phyloP scores from a whole-genome alignment of 192 early-diverging fungal species.

The Coemansia sp. region DNA sequence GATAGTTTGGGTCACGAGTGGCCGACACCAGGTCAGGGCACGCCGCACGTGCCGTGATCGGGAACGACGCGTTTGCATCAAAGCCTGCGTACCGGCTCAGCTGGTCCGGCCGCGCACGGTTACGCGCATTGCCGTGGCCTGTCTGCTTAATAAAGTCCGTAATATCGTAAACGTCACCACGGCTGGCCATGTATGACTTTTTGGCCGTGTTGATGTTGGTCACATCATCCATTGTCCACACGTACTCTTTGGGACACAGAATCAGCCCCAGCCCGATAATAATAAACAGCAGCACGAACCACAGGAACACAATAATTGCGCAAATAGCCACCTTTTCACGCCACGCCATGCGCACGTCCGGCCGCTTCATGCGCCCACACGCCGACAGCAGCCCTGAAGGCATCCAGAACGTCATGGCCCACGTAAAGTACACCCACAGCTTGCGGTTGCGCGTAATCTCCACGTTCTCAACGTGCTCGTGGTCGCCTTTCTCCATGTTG shows the following conservation, averaged over 20 bases:
- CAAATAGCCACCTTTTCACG: constrained; percentile 89
- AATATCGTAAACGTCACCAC: constrained; percentile 80
- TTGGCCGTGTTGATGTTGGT: constrained; percentile 51
- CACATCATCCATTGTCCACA: constrained; percentile 69
- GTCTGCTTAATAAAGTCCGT: constrained; percentile 45
- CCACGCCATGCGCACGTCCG: constrained; percentile 95
- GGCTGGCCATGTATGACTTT: constrained; percentile 62
- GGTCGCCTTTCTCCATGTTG: constrained; percentile 36
- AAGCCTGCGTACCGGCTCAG: constrained; percentile 55
- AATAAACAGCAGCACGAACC: constrained; percentile 78
- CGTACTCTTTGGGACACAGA: constrained; percentile 70
- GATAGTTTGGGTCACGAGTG: constrained; percentile 28
- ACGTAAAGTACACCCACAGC: constrained; percentile 37
- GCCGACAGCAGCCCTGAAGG: constrained; percentile 38
- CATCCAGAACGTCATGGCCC: constrained; percentile 49
- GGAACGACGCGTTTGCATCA: constrained; percentile 61
- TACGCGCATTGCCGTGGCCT: constrained; percentile 55
- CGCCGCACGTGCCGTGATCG: constrained; percentile 57
- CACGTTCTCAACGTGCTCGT: constrained; percentile 43
- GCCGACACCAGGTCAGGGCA: constrained; percentile 55
- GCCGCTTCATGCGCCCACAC: constrained; percentile 73
- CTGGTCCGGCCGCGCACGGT: constrained; percentile 29
- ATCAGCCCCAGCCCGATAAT: constrained; percentile 77
- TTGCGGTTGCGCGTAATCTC: constrained; percentile 35
- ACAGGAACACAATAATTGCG: constrained; percentile 82